Base-by-base conservation (phyloP, 306 rosid species). In the Corylus heterophylla region DNA sequence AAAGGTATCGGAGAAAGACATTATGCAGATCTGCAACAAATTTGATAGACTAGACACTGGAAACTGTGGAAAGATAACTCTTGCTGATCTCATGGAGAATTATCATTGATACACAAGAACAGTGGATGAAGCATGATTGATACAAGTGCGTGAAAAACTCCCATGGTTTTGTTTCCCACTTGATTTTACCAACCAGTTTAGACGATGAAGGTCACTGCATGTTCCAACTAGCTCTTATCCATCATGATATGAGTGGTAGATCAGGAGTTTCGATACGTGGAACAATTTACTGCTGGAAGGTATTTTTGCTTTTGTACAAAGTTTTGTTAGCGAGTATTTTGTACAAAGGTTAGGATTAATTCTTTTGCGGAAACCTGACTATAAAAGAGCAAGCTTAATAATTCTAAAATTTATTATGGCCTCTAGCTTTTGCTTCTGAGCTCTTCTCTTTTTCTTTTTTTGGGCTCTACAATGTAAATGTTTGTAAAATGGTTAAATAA, bases 51-150 rank as follows among this genome's bases (percentile, higher is more conserved):
- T 96, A 79, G 96, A 96, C 79, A 2, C 86, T 0, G 91, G 97
- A 48, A 91, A 96, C 71, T 90, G 94, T 31, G 99, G 99, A 76
- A 90, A 91, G 84, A 89, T 93, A 77, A 91, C 90, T 5, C 96
- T 96, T 71, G 92, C 84, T 54, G 94, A 93, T 93, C 98, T 93
- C 74, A 78, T 84, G 91, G 88, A 79, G 49, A 44, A 44, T 82
- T 88, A 68, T 54, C 79, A 74, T 81, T 56, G 84, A 84, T 70
- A 69, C 52, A 22, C 69, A 17, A 62, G 27, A 17, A 42, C 7
- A 10, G 17, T 6, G 4, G 54, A 52, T 29, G 42, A 39, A 80
- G 80, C 76, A 39, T 52, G 13, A 47, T 55, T 72, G 73, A 72
- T 8, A 11, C 49, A 47, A 73, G 74, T 50, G 74, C 76, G 37